Evolutionary conservation across 345 rosid species (phyloP).

Genomic region (Populus pruinosa): DNA sequence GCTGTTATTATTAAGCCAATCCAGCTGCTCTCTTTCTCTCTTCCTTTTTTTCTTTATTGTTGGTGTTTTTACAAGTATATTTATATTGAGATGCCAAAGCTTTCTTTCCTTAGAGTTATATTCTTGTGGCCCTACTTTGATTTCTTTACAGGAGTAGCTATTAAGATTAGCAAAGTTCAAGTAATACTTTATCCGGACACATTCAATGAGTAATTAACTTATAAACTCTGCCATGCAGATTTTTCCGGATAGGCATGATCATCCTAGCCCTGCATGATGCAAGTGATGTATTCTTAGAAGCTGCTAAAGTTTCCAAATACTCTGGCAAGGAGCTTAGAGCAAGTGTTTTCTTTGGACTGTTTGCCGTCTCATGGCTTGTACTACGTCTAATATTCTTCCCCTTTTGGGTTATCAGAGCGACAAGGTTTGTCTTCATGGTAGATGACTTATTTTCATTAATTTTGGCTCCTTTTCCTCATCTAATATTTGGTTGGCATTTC

Average conservation of each 20-base stretch:
- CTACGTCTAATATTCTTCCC: conserved; percentile 89
- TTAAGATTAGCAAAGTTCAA: not conserved
- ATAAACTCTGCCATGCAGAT: conserved; percentile 35
- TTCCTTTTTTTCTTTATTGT: not conserved
- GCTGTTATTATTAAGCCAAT: not conserved
- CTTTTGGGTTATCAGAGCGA: conserved; percentile 70
- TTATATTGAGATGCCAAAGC: not conserved
- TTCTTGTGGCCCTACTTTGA: not conserved
- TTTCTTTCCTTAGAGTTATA: not conserved
- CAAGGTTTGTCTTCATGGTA: conserved; percentile 53
- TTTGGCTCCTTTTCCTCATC: conserved; percentile 18
- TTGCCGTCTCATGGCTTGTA: conserved; percentile 87
- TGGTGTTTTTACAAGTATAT: not conserved
- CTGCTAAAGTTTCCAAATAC: conserved; percentile 87
- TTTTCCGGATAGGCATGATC: conserved; percentile 78
- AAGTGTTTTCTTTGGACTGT: conserved; percentile 83
- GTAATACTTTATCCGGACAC: not conserved
- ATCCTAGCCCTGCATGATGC: conserved; percentile 90
- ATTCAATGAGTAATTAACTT: not conserved
- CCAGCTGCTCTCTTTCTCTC: not conserved
- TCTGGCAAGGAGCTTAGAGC: conserved; percentile 86
- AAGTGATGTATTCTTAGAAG: conserved; percentile 86
- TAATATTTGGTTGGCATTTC: conserved; percentile 14
- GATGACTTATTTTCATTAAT: conserved; percentile 10
- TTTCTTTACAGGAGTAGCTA: not conserved